Conservation (phyloP, 1,284 basidiomycete genomes). For the Marasmius sp. region DNA sequence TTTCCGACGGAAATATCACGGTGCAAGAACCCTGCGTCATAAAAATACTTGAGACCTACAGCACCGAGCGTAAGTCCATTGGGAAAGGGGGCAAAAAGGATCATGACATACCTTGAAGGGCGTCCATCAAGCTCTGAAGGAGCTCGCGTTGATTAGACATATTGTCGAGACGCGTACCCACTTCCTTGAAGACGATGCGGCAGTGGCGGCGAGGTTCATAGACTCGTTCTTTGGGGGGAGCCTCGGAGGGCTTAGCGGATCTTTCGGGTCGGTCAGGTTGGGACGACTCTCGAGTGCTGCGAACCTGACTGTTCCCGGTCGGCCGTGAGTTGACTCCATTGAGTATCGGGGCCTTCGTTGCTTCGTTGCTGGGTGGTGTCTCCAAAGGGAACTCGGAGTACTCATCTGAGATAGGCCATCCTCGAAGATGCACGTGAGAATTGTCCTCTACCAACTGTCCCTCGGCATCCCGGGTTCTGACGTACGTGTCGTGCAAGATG, state of each 20-base stretch:
- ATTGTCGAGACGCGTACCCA: neutral
- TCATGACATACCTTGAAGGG: neutral
- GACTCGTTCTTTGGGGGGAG: neutral
- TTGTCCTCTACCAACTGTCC: neutral
- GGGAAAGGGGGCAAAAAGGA: neutral
- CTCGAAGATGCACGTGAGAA: neutral
- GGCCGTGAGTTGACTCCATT: too few relatives aligned
- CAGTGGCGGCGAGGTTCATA: neutral
- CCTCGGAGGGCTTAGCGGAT: too few relatives aligned
- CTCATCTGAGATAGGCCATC: too few relatives aligned
- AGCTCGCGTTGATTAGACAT: neutral
- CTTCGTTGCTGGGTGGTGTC: too few relatives aligned
- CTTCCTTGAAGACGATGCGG: neutral
- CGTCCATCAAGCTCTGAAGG: neutral
- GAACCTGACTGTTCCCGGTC: too few relatives aligned
- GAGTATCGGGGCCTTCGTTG: too few relatives aligned
- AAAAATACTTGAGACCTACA: neutral
- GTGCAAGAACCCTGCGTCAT: neutral
- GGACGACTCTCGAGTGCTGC: too few relatives aligned
- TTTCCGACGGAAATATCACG: neutral
- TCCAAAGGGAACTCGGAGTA: too few relatives aligned
- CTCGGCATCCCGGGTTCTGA: neutral
- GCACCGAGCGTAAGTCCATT: too few relatives aligned
- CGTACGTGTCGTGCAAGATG: neutral
- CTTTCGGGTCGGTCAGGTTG: too few relatives aligned